Base-by-base conservation (phyloP, 164 flowering plant genomes). In the Stephania yunnanensis region DNA sequence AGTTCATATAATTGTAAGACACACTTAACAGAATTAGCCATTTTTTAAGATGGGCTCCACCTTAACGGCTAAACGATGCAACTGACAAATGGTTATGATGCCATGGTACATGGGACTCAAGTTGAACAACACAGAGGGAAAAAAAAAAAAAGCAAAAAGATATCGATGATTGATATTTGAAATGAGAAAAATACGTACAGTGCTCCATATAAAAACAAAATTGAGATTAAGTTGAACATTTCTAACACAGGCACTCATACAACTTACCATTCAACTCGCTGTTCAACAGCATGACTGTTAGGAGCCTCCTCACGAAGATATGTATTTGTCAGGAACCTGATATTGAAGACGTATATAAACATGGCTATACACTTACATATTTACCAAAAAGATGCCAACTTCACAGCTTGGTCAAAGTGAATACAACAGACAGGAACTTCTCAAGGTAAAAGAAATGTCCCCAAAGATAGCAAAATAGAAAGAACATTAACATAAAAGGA, bases 261-360 rank as follows among this genome's bases (percentile, higher is more conserved):
- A 61, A 86, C 89, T 93, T 90, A 81, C 99, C 99, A 96, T 89
- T 96, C 99, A 81, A 96, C 98, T 20, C 94, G 89, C 80, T 96
- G 99, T 81, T 96, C 98, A 79, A 96, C 99, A 68, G 87, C 99
- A 82, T 95, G 94, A 84, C 95, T 95, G 71, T 87, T 93, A 70
- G 94, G 88, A 83, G 90, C 87, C 84, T 95, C 99, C 77, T 93
- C 98, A 46, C 97, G 92, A 75, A 95, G 98, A 82, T 95, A 95
- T 70, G 93, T 48, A 76, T 95, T 95, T 46, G 99, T 89, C 75
- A 95, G 75, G 77, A 90, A 90, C 98, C 99, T 95, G 90, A 73
- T 87, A 70, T 70, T 46, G 30, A 70, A 46, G 72, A 9, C 55
- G 15, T 50, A 4, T 36, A 36, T 36, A 36, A 36, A 36, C 42